Evolutionary conservation across 2,329 filamentous ascomycete species (phyloP), one percentile per base, ranked within the genome.

Genomic region (Fusarium sp.): DNA sequence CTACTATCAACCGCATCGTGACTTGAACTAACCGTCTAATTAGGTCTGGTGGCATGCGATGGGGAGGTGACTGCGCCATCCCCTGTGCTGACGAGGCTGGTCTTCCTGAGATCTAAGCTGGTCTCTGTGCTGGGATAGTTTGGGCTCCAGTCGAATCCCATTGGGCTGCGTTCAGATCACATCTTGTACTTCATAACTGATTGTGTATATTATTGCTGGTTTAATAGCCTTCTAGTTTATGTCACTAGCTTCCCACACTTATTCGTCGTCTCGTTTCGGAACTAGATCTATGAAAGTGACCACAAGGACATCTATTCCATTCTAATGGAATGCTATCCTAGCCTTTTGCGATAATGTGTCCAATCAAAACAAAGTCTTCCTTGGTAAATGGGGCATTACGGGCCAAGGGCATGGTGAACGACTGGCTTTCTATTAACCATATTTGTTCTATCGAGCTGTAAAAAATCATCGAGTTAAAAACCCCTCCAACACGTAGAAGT

Each of bases 61-160:
- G 59, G 59, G 59, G 59, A 27, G 59, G 59, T 16, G 59, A 62
- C 59, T 62, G 59, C n/a, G 59, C 59, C 6, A 62, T 62, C 24
- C 59, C 59, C 20, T 62, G 59, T 29, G 59, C 44, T 12, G 59
- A 36, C n/a, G 59, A 62, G 24, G 59, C 33, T 22, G 24, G 12
- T 33, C 59, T 62, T 31, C 59, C 59, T 36, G 42, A 38, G 22
- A 14, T 59, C 22, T 36, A 59, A 36, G 8, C 12, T 16, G 35
- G 31, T 14, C 24, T 42, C 17, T 4, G 36, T 10, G 16, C 4
- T 29, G 22, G 56, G 27, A 40, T 51, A 29, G 27, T 51, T 51
- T n/a, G 24, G 17, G 10, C 17, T 51, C 31, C 27, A 31, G 46
- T 14, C 2, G 6, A n/a, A 51, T 51, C 6, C 29, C 8, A n/a